A percentile compares a stretch with the other conserved stretches of the same genome.
phyloP scores from a whole-genome alignment of 164 flowering plant species.

The Platanus orientalis region DNA sequence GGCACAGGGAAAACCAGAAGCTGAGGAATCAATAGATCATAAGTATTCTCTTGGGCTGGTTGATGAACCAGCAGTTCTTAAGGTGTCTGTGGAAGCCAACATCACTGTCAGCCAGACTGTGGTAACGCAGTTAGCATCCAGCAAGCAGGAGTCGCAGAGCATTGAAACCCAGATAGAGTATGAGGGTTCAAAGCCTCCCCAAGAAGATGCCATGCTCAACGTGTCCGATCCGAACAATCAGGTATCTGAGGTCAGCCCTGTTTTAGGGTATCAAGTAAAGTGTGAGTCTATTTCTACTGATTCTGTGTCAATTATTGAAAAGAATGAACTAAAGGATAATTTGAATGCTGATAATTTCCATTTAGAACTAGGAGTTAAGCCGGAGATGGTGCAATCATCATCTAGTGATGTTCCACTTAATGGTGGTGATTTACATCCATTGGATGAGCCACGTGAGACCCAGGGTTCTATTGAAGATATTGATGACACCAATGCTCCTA shows the following conservation, averaged over 20 bases:
- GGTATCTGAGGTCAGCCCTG: conserved; percentile 76
- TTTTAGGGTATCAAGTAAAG: conserved; percentile 60
- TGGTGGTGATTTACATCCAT: conserved; percentile 1
- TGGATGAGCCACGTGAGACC: not conserved
- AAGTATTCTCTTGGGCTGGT: not conserved
- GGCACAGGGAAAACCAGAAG: not conserved
- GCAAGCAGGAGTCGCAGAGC: not conserved
- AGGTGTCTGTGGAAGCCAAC: not conserved
- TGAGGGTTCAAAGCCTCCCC: not conserved
- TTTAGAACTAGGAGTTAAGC: conserved; percentile 55
- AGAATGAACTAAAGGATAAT: conserved; percentile 65
- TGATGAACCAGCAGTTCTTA: not conserved
- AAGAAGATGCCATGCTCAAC: conserved; percentile 12
- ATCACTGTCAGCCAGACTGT: not conserved
- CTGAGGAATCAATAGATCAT: not conserved
- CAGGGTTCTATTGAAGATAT: conserved; percentile 3
- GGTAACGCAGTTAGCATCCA: not conserved
- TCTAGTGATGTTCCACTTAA: not conserved
- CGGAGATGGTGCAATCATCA: conserved; percentile 51
- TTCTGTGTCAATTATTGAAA: conserved; percentile 65
- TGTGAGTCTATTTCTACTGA: conserved; percentile 78
- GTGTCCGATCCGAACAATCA: conserved; percentile 33
- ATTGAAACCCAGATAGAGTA: not conserved
- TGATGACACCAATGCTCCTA: conserved; percentile 9
- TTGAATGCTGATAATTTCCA: conserved; percentile 71